A percentile compares a stretch with the other conserved stretches of the same genome.
These are phyloP conservation scores for Aspergillus puulaauensis DNA, from an alignment of 2,329 filamentous ascomycete genomes.

Conservation along the genomic window DNA sequence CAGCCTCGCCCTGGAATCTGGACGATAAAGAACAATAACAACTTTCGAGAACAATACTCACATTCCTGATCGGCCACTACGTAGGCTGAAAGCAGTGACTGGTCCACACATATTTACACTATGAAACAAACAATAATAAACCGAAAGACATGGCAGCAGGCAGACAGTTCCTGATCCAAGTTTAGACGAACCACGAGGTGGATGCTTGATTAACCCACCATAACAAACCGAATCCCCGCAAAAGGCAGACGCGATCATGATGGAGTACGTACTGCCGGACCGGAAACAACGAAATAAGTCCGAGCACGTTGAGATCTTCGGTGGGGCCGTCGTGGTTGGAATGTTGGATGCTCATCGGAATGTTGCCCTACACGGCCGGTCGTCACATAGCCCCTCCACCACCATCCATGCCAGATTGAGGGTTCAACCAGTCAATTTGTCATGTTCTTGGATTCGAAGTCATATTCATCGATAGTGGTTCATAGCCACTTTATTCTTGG, in stretches of 20 bases:
- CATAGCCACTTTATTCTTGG: too few relatives aligned
- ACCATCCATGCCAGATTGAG: too few relatives aligned
- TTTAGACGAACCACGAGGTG: not conserved
- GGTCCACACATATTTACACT: not conserved
- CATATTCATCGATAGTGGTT: too few relatives aligned
- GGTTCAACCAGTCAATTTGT: too few relatives aligned
- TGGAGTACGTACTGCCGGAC: not conserved
- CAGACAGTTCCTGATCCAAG: not conserved
- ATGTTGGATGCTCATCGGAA: too few relatives aligned
- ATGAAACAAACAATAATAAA: not conserved
- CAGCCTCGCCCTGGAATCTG: slow-evolving; percentile 5
- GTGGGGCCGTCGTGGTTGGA: too few relatives aligned
- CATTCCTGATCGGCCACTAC: not conserved
- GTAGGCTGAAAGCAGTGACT: not conserved
- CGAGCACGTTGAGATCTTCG: too few relatives aligned
- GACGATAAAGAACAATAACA: not conserved
- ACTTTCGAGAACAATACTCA: slow-evolving; percentile 1
- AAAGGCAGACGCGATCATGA: not conserved
- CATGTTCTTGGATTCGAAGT: too few relatives aligned
- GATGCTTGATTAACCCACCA: too few relatives aligned
- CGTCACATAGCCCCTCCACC: too few relatives aligned
- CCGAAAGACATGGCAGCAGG: not conserved
- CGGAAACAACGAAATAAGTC: too few relatives aligned
- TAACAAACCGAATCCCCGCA: not conserved
- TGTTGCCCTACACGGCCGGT: too few relatives aligned